Evolutionary conservation across 495 filamentous ascomycete genomes (phyloP).

Genomic region (Lasiosphaeriaceae sp.): DNA sequence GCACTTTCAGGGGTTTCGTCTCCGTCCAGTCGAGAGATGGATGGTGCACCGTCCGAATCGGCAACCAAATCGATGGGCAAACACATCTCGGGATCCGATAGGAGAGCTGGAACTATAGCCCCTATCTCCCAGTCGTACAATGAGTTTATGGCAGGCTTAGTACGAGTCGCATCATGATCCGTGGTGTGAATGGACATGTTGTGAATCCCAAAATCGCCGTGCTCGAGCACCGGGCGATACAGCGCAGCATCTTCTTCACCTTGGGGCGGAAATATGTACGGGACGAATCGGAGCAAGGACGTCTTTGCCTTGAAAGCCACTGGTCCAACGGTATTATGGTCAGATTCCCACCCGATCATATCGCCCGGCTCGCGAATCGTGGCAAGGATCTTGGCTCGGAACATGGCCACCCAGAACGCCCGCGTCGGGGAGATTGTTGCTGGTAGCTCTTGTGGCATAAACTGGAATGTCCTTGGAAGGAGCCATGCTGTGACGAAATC

Average conservation of each 20-base stretch:
- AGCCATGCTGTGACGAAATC: conserved; percentile 17
- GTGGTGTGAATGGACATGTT: conserved; percentile 27
- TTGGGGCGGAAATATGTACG: conserved; percentile 20
- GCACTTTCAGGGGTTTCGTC: not conserved
- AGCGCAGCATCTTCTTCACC: conserved; percentile 5
- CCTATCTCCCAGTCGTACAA: conserved; percentile 31
- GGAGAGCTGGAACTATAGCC: conserved; percentile 30
- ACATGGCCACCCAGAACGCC: conserved; percentile 30
- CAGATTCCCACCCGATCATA: conserved; percentile 31
- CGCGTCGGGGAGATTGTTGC: conserved; percentile 30
- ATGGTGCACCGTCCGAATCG: conserved; percentile 22
- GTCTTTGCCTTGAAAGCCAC: conserved; percentile 29
- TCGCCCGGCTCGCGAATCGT: conserved; percentile 29
- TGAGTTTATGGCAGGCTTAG: conserved; percentile 17
- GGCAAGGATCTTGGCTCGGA: conserved; percentile 30
- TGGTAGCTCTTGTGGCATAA: not conserved
- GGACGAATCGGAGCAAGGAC: conserved; percentile 26
- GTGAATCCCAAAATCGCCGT: conserved; percentile 34
- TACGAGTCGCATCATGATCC: conserved; percentile 18
- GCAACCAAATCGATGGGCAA: conserved; percentile 25
- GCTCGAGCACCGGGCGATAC: conserved; percentile 33
- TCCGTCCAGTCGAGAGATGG: not conserved
- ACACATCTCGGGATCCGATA: conserved; percentile 29
- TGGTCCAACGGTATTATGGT: conserved; percentile 25
- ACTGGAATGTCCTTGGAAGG: not conserved